Evolutionary conservation across 202 grass and related monocot species (phyloP), one percentile per base, ranked within the genome.

Genomic region (Zizania palustris): DNA sequence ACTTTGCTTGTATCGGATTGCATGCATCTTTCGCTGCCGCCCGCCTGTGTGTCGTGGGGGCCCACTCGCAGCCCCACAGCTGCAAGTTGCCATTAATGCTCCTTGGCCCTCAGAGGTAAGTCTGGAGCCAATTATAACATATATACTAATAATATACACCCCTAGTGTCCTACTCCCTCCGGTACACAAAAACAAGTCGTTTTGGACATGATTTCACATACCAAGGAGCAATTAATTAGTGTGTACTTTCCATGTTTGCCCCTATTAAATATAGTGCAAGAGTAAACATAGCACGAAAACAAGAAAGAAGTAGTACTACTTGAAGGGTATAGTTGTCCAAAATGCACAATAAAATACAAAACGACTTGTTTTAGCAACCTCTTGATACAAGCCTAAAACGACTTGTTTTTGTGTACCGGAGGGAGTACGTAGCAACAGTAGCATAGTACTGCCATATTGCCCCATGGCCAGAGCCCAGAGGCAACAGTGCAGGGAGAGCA

Each of bases 1-100:
- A 83, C 80, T 83, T 86, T 76, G 58, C 71, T 86, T 70, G 59
- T 9, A 80, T 65, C 73, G 65, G 65, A 76, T 83, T 80, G 65
- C 79, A 72, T 83, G 71, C 28, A 76, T 75, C 75, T 80, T 82
- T 12, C 39, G 3, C 68, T 36, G 39, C n/a, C 15, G 39, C 71
- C 62, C 63, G 69, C 67, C 73, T 54, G 69, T 19, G 40, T 60
- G 40, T 38, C 14, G 3, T 22, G 37, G n/a, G 69, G 70, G 45
- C 34, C 62, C 48, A 64, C 69, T 12, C 50, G 41, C 73, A 89
- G 63, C 55, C 50, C 73, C 78, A 82, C 73, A 65, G 3, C 5
- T 21, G 63, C 69, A 79, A 83, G 33, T 88, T 83, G 80, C 74
- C 9, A 18, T 22, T 11, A 19, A 50, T 11, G 50, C 65, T 46